Evolutionary conservation across 2,329 filamentous ascomycete genomes (phyloP).

Genomic region (Hypoxylon sp.): DNA sequence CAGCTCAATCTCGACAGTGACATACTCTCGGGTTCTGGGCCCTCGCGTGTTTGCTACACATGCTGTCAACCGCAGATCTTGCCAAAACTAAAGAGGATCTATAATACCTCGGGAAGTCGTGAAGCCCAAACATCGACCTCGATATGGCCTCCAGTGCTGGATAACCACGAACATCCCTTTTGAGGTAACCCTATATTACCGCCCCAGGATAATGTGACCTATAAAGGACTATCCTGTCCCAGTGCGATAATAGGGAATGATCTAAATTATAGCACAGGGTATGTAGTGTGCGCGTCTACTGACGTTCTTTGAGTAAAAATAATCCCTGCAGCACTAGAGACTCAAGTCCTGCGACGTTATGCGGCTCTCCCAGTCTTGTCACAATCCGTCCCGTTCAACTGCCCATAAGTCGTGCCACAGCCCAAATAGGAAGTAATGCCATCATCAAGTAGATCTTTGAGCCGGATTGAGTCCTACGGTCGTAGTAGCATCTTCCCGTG

Average conservation of each 20-base stretch:
- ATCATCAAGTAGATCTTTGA: neutral
- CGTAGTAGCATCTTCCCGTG: neutral
- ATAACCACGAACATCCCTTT: neutral
- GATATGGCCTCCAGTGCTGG: neutral
- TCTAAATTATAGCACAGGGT: too few species aligned
- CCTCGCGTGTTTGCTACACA: slow-evolving; percentile 6
- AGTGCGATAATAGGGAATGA: neutral
- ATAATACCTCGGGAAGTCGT: neutral
- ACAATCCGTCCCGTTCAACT: neutral
- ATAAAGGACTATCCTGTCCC: too few species aligned
- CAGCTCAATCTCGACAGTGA: neutral
- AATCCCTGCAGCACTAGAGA: too few species aligned
- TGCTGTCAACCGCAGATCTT: slow-evolving; percentile 1
- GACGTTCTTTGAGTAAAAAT: too few species aligned
- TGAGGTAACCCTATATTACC: neutral
- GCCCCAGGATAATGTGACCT: too few species aligned
- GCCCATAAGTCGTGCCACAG: neutral
- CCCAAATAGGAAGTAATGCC: neutral
- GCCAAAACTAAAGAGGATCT: neutral
- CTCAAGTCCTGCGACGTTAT: neutral
- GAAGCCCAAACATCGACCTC: neutral
- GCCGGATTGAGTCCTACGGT: neutral
- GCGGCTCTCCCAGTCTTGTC: slow-evolving; percentile 9
- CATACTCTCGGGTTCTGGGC: too few species aligned
- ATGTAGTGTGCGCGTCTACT: too few species aligned